A percentile compares a stretch with the other conserved stretches of the same genome.
phyloP scores from a whole-genome alignment of 2,329 filamentous ascomycete genomes.

The Diaporthe nobilis region DNA sequence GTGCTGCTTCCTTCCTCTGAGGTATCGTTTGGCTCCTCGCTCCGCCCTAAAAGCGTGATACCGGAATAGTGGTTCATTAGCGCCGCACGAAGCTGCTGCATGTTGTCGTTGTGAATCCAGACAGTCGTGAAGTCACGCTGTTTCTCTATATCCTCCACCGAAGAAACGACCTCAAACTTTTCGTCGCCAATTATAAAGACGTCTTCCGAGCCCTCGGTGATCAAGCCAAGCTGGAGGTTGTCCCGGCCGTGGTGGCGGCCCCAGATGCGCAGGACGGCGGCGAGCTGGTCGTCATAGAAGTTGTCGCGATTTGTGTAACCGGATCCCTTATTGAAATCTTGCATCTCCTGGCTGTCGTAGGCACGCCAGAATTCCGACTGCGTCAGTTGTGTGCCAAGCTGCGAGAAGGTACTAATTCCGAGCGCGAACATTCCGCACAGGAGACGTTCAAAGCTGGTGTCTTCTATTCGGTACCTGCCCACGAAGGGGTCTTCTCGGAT shows the following conservation, averaged over 20 bases:
- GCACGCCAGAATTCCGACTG: not conserved
- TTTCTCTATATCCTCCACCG: not conserved
- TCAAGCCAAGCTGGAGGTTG: constrained; percentile 4
- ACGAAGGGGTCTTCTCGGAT: not conserved
- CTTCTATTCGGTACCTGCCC: not conserved
- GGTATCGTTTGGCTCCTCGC: not conserved
- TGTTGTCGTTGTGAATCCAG: constrained; percentile 4
- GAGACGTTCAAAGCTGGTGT: not conserved
- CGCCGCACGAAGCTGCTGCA: not conserved
- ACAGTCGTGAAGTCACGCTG: not conserved
- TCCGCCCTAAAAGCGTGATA: not conserved
- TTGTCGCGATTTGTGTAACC: not conserved
- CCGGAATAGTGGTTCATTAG: not conserved
- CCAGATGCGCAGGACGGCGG: not conserved
- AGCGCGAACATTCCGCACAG: not conserved
- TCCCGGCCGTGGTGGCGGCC: too few species aligned
- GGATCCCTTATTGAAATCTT: not conserved
- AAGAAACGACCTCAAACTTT: not conserved
- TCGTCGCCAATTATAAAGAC: not conserved
- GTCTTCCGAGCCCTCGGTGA: not conserved
- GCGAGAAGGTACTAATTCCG: not conserved
- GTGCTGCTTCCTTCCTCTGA: not conserved
- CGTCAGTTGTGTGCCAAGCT: not conserved
- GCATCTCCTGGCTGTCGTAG: not conserved
- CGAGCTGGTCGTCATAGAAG: constrained; percentile 2